Conservation (phyloP, 306 rosid genomes). For the Hippophae tibetana region DNA sequence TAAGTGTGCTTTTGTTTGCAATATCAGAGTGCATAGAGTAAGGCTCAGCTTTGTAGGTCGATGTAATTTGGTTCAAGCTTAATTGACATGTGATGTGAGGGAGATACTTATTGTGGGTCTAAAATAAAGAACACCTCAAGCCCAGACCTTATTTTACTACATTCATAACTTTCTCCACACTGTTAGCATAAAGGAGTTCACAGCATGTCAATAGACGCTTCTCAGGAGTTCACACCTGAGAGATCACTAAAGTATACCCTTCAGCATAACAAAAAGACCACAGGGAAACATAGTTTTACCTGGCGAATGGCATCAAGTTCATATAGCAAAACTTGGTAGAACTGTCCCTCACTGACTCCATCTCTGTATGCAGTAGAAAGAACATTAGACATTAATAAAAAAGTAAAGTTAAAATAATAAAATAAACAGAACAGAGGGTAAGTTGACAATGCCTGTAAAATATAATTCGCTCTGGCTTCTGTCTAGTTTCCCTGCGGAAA, state of each 20-base stretch:
- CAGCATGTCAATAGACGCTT: too few species aligned
- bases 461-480: constrained; percentile 88
- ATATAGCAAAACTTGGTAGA: constrained; percentile 82
- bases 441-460: constrained; percentile 54
- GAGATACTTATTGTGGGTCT: too few species aligned
- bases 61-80: too few species aligned
- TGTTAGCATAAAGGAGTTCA: neutral
- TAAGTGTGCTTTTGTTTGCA: too few species aligned
- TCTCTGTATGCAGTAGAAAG: constrained; percentile 44
- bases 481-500: constrained; percentile 91
- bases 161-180: too few species aligned
- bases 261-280: neutral
- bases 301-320: constrained; percentile 93
- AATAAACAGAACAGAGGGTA: neutral
- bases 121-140: too few species aligned
- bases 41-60: too few species aligned
- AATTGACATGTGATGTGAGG: too few species aligned
- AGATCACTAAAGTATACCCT: too few species aligned
- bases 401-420: neutral
- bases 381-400: constrained; percentile 1
- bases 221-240: too few species aligned
- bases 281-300: constrained; percentile 23
- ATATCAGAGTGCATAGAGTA: too few species aligned
- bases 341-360: constrained; percentile 95
- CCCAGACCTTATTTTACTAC: too few species aligned